These are phyloP conservation scores for Amphibolis antarctica DNA, from an alignment of 106 monocot species.

Conservation along the genomic window DNA sequence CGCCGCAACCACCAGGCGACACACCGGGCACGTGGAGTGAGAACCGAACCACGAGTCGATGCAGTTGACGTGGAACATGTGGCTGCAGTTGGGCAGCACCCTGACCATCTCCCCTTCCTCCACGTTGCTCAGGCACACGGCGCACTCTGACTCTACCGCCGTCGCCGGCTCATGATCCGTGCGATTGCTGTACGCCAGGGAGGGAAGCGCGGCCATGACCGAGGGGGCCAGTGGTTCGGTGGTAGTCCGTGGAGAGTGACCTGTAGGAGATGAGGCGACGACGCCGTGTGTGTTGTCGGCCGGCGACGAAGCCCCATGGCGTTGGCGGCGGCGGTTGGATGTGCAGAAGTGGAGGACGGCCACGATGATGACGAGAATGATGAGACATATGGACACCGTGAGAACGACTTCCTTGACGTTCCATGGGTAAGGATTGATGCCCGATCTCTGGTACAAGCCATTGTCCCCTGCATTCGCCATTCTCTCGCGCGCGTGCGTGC, in stretches of 20 bases:
- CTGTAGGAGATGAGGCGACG: background rate
- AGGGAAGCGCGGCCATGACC: background rate
- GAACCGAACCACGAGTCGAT: constrained; percentile 6
- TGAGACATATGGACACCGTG: background rate
- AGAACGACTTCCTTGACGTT: background rate
- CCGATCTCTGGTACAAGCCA: too few relatives aligned
- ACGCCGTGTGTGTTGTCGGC: background rate
- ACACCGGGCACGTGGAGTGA: constrained; percentile 1
- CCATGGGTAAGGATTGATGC: background rate
- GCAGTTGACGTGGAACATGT: constrained; percentile 14
- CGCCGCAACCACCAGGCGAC: background rate
- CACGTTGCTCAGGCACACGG: constrained; percentile 27
- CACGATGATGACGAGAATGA: background rate
- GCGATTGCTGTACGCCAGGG: background rate
- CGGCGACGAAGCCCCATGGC: background rate
- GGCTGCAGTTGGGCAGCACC: constrained; percentile 27
- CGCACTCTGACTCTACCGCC: constrained; percentile 8
- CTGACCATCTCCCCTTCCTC: constrained; percentile 37
- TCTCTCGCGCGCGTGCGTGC: too few relatives aligned
- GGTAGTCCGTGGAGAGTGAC: too few relatives aligned
- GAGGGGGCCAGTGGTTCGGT: background rate
- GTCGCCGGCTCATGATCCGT: background rate
- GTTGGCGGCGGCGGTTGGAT: background rate
- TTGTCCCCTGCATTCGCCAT: too few relatives aligned
- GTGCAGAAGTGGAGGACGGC: background rate